Base-by-base conservation (phyloP, 1,284 basidiomycete species). In the Leccinum pallidistipes region DNA sequence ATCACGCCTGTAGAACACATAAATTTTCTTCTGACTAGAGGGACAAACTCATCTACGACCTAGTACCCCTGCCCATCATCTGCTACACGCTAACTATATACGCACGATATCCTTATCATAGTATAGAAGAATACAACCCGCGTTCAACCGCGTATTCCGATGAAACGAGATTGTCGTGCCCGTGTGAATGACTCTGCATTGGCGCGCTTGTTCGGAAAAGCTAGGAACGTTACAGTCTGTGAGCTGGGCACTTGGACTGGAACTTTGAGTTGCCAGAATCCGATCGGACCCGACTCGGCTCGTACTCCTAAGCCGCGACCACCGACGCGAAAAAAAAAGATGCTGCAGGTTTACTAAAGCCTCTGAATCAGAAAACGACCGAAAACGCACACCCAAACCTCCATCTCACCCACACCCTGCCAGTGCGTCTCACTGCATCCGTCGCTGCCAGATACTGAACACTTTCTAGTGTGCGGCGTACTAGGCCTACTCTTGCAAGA, bases 401-500 rank as follows among this genome's bases (percentile, higher is more conserved):
- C 34, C 51, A 54, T 55, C 18, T 54, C 49, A 57, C 54, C 40
- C 57, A 55, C 62, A 55, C 60, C 4, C 45, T 55, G 40, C 29
- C 54, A 75, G 71, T 73, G 55, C 64, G 75, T 73, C 40, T 43
- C 45, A 29, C 36, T 38, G 21, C 43, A 54, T 7, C 43, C 4
- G 2, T 32, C 14, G 9, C 5, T 50, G 24, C 12, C 43, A 43
- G 45, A 34, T 50, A 29, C 34, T 63, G 38, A 69, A 34, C 45
- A 1, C 18, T 47, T 56, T 52, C 47, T 9, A 75, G 89, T 96
- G 94, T 97, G 94, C 76, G 94, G 94, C 66, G 92, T 96, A 71
- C 82, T 95, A 66, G 94, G 93, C 70, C 80, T 96, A 43, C 82
- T 96, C 56, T 81, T 93, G 61, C 89, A 92, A 74, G 92, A 95